A percentile compares a stretch with the other conserved stretches of the same genome.
Conservation (phyloP, 805 yeast species). For the Yamadazyma sp. region DNA sequence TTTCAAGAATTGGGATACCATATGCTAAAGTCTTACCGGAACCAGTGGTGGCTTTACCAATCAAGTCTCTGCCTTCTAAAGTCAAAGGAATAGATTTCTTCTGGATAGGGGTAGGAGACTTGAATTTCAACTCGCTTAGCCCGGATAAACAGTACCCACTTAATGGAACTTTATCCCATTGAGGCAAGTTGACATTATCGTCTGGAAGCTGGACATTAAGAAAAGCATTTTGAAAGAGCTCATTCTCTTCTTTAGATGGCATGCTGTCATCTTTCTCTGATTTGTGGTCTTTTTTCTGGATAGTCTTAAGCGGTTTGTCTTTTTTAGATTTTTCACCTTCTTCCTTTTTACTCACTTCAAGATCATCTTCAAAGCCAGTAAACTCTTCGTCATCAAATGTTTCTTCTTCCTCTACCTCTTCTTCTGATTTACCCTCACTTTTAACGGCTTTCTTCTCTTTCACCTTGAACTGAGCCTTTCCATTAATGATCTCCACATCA, state of each 20-base stretch:
- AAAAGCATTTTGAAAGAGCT: conserved; percentile 16
- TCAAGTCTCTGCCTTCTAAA: conserved; percentile 70
- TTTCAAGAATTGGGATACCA: conserved; percentile 87
- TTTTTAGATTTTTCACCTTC: conserved; percentile 21
- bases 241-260: conserved; percentile 8
- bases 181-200: conserved; percentile 52
- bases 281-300: conserved; percentile 18
- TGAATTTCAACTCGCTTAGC: conserved; percentile 56
- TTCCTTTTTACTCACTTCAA: conserved; percentile 20
- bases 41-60: conserved; percentile 97
- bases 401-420: conserved; percentile 18
- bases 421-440: conserved; percentile 9
- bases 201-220: conserved; percentile 25
- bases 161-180: conserved; percentile 56
- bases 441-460: conserved; percentile 21
- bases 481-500: conserved; percentile 71
- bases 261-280: conserved; percentile 19
- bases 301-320: not conserved
- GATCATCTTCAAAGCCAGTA: conserved; percentile 17
- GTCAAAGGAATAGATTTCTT: conserved; percentile 71
- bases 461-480: conserved; percentile 56
- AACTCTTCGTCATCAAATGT: conserved; percentile 22
- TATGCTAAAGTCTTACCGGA: conserved; percentile 97
- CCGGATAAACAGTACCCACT: conserved; percentile 63
- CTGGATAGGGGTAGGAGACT: conserved; percentile 84